Conservation (phyloP, 768 basidiomycete genomes). For the Podaxis sp. region DNA sequence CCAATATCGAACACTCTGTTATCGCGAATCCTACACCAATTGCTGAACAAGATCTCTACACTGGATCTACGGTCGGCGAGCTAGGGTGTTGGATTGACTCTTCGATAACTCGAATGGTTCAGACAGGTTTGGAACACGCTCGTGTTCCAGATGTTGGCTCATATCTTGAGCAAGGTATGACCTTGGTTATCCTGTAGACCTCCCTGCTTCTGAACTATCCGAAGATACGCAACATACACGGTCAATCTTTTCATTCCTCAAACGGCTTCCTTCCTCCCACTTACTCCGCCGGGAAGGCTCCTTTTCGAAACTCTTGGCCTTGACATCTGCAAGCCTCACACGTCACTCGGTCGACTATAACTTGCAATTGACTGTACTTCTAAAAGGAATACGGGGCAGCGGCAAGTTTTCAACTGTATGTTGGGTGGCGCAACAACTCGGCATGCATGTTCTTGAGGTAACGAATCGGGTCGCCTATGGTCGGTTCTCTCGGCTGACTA, state of each 20-base stretch:
- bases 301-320: slow-evolving; percentile 44
- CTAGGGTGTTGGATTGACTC: slow-evolving; percentile 86
- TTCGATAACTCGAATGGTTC: slow-evolving; percentile 66
- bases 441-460: slow-evolving; percentile 80
- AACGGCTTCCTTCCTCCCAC: slow-evolving; percentile 16
- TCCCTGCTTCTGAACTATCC: neutral
- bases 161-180: slow-evolving; percentile 49
- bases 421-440: slow-evolving; percentile 55
- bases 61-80: slow-evolving; percentile 57
- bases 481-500: neutral
- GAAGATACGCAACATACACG: slow-evolving; percentile 17
- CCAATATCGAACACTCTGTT: slow-evolving; percentile 66
- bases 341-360: slow-evolving; percentile 54
- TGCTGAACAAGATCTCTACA: slow-evolving; percentile 38
- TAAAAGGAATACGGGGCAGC: slow-evolving; percentile 75
- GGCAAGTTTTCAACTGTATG: slow-evolving; percentile 73
- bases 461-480: neutral
- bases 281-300: slow-evolving; percentile 30
- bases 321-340: slow-evolving; percentile 57
- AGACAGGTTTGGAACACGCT: slow-evolving; percentile 72
- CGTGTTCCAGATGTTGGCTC: slow-evolving; percentile 48
- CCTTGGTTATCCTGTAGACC: neutral
- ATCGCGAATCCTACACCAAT: slow-evolving; percentile 28
- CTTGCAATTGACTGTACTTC: slow-evolving; percentile 64
- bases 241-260: slow-evolving; percentile 21